Percentiles rank a stretch among this genome's conserved stretches.
Conservation (phyloP, 1,284 basidiomycete species). For the Cryptococcus hybrid region DNA sequence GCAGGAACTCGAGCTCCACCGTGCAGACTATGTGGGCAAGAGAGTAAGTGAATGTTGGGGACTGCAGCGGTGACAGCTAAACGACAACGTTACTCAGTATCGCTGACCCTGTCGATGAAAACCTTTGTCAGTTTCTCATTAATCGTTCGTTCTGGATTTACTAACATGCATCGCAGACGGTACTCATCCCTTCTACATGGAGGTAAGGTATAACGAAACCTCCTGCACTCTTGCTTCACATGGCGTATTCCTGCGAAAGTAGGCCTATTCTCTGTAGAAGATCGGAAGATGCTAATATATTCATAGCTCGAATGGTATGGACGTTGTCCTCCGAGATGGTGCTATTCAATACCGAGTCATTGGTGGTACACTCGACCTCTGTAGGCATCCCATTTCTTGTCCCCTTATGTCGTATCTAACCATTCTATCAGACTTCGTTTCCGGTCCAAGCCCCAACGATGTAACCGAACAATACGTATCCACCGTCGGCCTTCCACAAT, state of each 20-base stretch:
- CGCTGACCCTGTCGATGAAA: conserved; percentile 23
- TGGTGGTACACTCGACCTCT: conserved; percentile 35
- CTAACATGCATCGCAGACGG: conserved; percentile 13
- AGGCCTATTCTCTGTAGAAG: neutral
- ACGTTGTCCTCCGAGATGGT: conserved; percentile 24
- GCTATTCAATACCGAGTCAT: conserved; percentile 27
- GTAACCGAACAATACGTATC: conserved; percentile 67
- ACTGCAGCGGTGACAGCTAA: too few species aligned
- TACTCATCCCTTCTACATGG: conserved; percentile 28
- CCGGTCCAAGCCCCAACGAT: conserved; percentile 62
- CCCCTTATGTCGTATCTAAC: neutral
- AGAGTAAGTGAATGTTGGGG: conserved; percentile 15
- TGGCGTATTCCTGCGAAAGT: conserved; percentile 31
- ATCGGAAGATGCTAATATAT: neutral
- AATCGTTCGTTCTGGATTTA: neutral
- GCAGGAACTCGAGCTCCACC: conserved; percentile 11
- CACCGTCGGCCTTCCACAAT: conserved; percentile 30
- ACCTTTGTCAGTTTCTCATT: conserved; percentile 19
- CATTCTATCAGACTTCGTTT: conserved; percentile 56
- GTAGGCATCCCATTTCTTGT: conserved; percentile 1
- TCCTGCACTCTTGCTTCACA: conserved; percentile 14
- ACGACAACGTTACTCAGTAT: neutral
- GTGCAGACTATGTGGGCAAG: conserved; percentile 32
- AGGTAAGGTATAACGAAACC: conserved; percentile 15
- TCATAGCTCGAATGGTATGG: conserved; percentile 33